Conservation (phyloP, 2,329 filamentous ascomycete species). For the Chrysosporium keratinophilum region DNA sequence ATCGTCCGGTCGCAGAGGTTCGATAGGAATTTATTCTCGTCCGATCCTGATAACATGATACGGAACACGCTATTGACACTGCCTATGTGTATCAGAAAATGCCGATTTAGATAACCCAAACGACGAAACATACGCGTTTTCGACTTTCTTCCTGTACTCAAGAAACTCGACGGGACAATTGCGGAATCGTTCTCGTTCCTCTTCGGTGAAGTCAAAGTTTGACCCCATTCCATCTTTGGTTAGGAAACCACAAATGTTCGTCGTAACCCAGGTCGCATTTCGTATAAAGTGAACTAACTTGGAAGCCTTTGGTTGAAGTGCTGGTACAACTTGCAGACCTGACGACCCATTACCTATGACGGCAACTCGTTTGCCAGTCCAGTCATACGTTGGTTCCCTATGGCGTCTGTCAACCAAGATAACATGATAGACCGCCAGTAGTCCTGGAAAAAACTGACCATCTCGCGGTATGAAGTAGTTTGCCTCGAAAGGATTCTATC, state of each 20-base stretch:
- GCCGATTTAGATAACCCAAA: background rate
- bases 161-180: slow-evolving; percentile 21
- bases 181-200: slow-evolving; percentile 24
- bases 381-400: slow-evolving; percentile 22
- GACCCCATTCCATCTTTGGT: background rate
- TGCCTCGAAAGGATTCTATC: slow-evolving; percentile 37
- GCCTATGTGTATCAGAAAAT: background rate
- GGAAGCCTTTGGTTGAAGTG: slow-evolving; percentile 19
- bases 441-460: slow-evolving; percentile 26
- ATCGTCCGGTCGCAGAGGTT: slow-evolving; percentile 5
- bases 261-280: slow-evolving; percentile 22
- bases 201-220: slow-evolving; percentile 10
- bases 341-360: slow-evolving; percentile 29
- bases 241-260: slow-evolving; percentile 2
- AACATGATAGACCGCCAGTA: slow-evolving; percentile 16
- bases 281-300: slow-evolving; percentile 10
- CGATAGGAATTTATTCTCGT: slow-evolving; percentile 3
- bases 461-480: slow-evolving; percentile 34
- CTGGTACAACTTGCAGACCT: slow-evolving; percentile 34
- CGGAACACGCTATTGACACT: slow-evolving; percentile 7
- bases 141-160: slow-evolving; percentile 28
- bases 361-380: slow-evolving; percentile 22
- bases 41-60: slow-evolving; percentile 3
- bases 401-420: background rate
- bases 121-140: slow-evolving; percentile 12